Evolutionary conservation across 176 grass and related monocot genomes (phyloP).

Genomic region (Neostapfia colusana): DNA sequence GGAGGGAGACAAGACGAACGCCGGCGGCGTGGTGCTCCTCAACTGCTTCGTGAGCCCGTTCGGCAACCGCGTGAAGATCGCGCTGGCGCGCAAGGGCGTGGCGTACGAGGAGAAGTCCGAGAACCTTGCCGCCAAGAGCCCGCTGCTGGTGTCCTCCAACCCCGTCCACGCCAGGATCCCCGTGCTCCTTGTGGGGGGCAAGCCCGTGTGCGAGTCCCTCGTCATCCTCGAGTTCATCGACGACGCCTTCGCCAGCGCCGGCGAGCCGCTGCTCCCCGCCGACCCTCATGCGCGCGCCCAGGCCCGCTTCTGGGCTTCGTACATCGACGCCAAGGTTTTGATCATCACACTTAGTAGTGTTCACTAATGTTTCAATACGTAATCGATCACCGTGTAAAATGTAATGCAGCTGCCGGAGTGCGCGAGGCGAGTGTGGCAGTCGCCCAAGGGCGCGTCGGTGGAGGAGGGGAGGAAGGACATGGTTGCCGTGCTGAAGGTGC

Average conservation of each 20-base stretch:
- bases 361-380: neutral
- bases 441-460: conserved; percentile 28
- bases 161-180: conserved; percentile 67
- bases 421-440: conserved; percentile 34
- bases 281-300: conserved; percentile 42
- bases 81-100: conserved; percentile 68
- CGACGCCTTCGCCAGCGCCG: conserved; percentile 49
- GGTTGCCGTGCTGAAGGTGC: conserved; percentile 48
- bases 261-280: conserved; percentile 45
- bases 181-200: conserved; percentile 55
- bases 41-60: conserved; percentile 69
- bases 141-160: conserved; percentile 62
- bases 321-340: conserved; percentile 54
- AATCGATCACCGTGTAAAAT: too few relatives aligned
- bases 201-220: conserved; percentile 60
- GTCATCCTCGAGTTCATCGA: conserved; percentile 65
- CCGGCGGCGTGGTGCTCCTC: conserved; percentile 36
- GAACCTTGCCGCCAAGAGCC: conserved; percentile 58
- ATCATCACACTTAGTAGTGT: neutral
- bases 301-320: conserved; percentile 65
- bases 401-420: conserved; percentile 30
- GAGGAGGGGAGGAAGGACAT: conserved; percentile 48
- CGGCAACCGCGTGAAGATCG: conserved; percentile 55
- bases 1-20: conserved; percentile 5
- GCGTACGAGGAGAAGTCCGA: conserved; percentile 59